Base-by-base conservation (phyloP, 345 rosid species). In the Alliaria petiolata region DNA sequence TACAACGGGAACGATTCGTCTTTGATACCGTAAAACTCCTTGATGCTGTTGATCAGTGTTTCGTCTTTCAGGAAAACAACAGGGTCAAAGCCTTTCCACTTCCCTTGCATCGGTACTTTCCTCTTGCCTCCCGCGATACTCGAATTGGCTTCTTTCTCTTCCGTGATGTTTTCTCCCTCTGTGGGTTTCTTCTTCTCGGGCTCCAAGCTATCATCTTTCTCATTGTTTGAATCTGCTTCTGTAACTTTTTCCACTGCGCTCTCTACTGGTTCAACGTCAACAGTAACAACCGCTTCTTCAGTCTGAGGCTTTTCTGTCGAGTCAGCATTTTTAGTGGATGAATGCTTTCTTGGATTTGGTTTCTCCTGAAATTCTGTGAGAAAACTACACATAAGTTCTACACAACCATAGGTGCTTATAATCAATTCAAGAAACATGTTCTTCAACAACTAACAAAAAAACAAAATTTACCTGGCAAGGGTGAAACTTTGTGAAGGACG, bases 71-170 rank as follows among this genome's bases (percentile, higher is more conserved):
- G 83, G 75, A 90, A 88, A 39, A 87, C 77, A 68, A 95, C 91
- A 20, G 98, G 99, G 68, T 95, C 99, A 33, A 90, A 86, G 16
- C 99, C 98, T 81, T 74, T 90, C 97, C 98, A 95, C 75, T 80
- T 92, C 78, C 97, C 97, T 79, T 90, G 98, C 47, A 80, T 87
- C 76, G 93, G 98, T 80, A 89, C 79, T 81, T 91, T 91, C 62
- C 97, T 84, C 84, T 89, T 88, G 52, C 79, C 85, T 56, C 83
- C 84, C 0, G 49, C 77, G 51, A 78, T 81, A 53, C 58, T 79
- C n/a, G 81, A 46, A 28, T 79, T 78, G 36, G 74, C 61, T 81
- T 82, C 82, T 81, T 47, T 79, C 39, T 81, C 85, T 55, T 76
- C 87, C 2, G 74, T 38, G 52, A 74, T 65, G 65, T 52, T 72